phyloP scores from a whole-genome alignment of 306 rosid species.

The Lithocarpus polystachyus region DNA sequence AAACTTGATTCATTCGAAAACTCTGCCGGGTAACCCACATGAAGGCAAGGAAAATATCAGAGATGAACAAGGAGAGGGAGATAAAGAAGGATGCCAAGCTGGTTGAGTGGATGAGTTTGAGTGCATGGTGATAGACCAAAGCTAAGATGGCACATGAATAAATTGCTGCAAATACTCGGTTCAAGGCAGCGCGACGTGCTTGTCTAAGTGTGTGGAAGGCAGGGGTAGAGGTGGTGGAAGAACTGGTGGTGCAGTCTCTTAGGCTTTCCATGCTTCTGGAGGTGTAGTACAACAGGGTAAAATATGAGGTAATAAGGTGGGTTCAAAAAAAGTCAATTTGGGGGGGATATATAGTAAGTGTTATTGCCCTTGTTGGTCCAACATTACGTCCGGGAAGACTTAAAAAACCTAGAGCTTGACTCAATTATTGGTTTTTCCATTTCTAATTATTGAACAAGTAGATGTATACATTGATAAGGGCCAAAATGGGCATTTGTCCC shows the following conservation, averaged over 20 bases:
- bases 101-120: conserved; percentile 19
- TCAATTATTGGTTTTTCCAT: no score
- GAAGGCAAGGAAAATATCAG: conserved; percentile 33
- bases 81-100: conserved; percentile 15
- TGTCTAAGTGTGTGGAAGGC: conserved; percentile 17
- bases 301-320: not conserved
- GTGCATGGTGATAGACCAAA: conserved; percentile 25
- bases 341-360: no score
- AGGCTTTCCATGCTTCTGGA: not conserved
- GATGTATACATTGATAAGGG: no score
- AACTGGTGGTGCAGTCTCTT: not conserved
- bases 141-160: conserved; percentile 24
- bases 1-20: conserved; percentile 24
- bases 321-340: no score
- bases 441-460: no score
- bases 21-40: conserved; percentile 22
- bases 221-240: not conserved
- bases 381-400: no score
- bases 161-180: conserved; percentile 25
- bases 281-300: not conserved
- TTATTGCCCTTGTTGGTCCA: no score
- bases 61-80: conserved; percentile 24
- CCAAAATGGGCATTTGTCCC: no score
- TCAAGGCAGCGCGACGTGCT: conserved; percentile 10
- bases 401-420: no score